A percentile compares a stretch with the other conserved stretches of the same genome.
Evolutionary conservation across 495 filamentous ascomycete genomes (phyloP).

Genomic region (Trypethelium eluteriae): DNA sequence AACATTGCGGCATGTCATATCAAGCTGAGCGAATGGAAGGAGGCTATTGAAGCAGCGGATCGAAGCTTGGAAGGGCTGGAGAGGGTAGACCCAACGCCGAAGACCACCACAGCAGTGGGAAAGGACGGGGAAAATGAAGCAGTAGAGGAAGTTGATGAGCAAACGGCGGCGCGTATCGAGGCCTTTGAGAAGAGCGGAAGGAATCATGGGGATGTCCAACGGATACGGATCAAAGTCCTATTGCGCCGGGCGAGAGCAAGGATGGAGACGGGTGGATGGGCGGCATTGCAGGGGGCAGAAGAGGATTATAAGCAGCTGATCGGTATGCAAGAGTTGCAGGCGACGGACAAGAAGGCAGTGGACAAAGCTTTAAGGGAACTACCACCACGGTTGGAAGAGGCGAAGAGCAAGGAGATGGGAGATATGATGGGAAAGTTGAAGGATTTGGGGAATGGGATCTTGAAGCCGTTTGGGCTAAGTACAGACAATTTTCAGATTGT

Average conservation of each 20-base stretch:
- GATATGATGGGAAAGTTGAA: conserved; percentile 98
- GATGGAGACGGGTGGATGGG: conserved; percentile 67
- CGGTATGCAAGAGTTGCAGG: conserved; percentile 46
- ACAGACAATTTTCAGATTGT: conserved; percentile 91
- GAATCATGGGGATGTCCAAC: conserved; percentile 53
- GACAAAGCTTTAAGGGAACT: conserved; percentile 55
- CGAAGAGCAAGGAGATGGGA: conserved; percentile 75
- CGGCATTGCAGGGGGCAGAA: conserved; percentile 67
- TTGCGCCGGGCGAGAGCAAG: conserved; percentile 75
- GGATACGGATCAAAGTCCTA: conserved; percentile 75
- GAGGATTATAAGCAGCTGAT: conserved; percentile 44
- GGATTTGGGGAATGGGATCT: conserved; percentile 80
- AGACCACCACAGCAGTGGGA: conserved; percentile 12
- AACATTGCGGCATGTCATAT: conserved; percentile 90
- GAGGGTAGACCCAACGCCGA: conserved; percentile 45
- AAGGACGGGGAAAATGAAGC: conserved; percentile 32
- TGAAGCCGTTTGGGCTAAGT: conserved; percentile 87
- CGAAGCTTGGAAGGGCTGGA: conserved; percentile 65
- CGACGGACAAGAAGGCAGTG: conserved; percentile 59
- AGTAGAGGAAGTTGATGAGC: conserved; percentile 47
- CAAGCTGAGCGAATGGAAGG: conserved; percentile 81
- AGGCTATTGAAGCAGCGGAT: conserved; percentile 65
- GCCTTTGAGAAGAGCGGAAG: conserved; percentile 33
- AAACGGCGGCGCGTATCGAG: conserved; percentile 31
- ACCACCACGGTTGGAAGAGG: conserved; percentile 59